Evolutionary conservation across 2,329 filamentous ascomycete species (phyloP).

Genomic region (Pseudopyrenochaeta lycopersici): DNA sequence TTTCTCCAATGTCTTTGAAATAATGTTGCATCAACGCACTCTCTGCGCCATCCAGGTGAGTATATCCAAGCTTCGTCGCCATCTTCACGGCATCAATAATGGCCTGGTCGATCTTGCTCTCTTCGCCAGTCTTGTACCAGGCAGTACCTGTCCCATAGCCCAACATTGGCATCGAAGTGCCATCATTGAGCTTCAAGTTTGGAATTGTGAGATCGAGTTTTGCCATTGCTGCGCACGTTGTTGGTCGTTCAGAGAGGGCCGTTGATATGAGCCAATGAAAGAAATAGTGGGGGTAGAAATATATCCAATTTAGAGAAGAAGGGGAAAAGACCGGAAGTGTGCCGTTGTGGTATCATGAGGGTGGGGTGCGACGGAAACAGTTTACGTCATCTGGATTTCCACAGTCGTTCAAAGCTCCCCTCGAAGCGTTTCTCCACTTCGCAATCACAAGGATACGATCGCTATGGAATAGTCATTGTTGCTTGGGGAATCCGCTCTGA

Average conservation of each 20-base stretch:
- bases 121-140: constrained; percentile 63
- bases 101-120: constrained; percentile 64
- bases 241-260: background rate
- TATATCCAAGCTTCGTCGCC: constrained; percentile 75
- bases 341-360: too few species aligned
- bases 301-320: too few species aligned
- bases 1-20: background rate
- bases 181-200: constrained; percentile 75
- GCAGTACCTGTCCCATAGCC: constrained; percentile 78
- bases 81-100: constrained; percentile 65
- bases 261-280: too few species aligned
- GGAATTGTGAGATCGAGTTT: constrained; percentile 61
- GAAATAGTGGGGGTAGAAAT: too few species aligned
- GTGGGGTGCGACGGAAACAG: too few species aligned
- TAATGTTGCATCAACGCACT: constrained; percentile 50
- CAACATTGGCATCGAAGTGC: constrained; percentile 75
- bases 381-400: too few species aligned
- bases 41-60: constrained; percentile 79
- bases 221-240: constrained; percentile 44
- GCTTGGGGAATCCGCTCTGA: too few species aligned
- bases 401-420: too few species aligned
- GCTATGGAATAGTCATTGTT: too few species aligned
- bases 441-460: too few species aligned
- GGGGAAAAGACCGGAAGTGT: too few species aligned
- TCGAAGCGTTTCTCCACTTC: too few species aligned